Percentiles rank a stretch among this genome's conserved stretches.
These are phyloP conservation scores for Nakazawaea wyomingensis DNA, from an alignment of 805 yeast species.

Conservation along the genomic window DNA sequence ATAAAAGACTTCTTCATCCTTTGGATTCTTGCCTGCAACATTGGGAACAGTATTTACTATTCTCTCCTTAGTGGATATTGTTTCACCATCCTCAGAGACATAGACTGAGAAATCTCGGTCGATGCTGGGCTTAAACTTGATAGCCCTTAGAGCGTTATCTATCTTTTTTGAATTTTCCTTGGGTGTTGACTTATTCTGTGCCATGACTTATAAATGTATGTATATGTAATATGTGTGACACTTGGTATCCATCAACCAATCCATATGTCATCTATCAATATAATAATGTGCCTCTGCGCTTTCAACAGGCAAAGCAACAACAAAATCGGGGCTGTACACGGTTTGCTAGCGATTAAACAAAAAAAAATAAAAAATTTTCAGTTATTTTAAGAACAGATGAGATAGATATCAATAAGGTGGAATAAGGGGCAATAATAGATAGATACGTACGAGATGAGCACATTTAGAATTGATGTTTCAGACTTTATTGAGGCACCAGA, in stretches of 20 bases:
- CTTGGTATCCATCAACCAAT: too few species aligned
- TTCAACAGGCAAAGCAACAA: too few species aligned
- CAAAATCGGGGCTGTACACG: too few species aligned
- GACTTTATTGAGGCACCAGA: slow-evolving; percentile 27
- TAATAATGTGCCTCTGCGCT: too few species aligned
- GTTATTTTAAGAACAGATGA: too few species aligned
- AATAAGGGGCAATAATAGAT: too few species aligned
- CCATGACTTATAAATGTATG: background rate
- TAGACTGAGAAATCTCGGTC: slow-evolving; percentile 35
- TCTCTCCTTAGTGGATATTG: slow-evolving; percentile 51
- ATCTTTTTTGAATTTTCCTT: slow-evolving; percentile 50
- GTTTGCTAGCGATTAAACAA: too few species aligned
- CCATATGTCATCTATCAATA: too few species aligned
- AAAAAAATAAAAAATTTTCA: too few species aligned
- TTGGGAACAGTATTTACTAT: slow-evolving; percentile 53
- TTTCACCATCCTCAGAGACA: slow-evolving; percentile 54
- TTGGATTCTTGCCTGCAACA: slow-evolving; percentile 61
- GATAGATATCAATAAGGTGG: too few species aligned
- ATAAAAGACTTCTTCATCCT: slow-evolving; percentile 62
- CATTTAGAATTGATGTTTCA: slow-evolving; percentile 20
- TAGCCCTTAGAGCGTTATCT: slow-evolving; percentile 59
- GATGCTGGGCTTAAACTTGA: slow-evolving; percentile 40
- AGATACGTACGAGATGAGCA: too few species aligned
- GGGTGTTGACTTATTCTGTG: background rate
- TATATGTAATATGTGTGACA: too few species aligned